Evolutionary conservation across 164 flowering plant species (phyloP).

Genomic region (Stephania yunnanensis): DNA sequence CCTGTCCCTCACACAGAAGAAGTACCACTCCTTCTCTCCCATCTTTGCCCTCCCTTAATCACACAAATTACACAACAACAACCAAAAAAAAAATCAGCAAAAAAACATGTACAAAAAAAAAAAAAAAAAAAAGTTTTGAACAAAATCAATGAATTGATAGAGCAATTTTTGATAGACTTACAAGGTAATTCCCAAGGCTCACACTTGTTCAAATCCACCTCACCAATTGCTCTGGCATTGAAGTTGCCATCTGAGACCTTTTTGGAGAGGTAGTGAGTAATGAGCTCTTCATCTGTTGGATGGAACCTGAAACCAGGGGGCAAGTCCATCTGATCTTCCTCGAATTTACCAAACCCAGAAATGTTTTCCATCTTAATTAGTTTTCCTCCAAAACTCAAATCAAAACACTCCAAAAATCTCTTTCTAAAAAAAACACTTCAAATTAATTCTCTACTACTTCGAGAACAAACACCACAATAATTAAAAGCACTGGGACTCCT

Average conservation of each 20-base stretch:
- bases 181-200: slow-evolving; percentile 98
- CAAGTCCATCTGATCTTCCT: slow-evolving; percentile 58
- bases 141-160: background rate
- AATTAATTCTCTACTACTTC: background rate
- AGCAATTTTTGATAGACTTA: slow-evolving; percentile 22
- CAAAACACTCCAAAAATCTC: slow-evolving; percentile 1
- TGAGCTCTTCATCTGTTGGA: slow-evolving; percentile 93
- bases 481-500: background rate
- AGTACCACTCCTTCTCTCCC: slow-evolving; percentile 96
- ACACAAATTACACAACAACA: slow-evolving; percentile 4
- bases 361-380: slow-evolving; percentile 33
- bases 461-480: background rate
- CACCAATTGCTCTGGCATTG: slow-evolving; percentile 68
- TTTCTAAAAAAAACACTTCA: background rate
- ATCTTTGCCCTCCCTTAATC: slow-evolving; percentile 76
- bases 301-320: slow-evolving; percentile 94
- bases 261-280: slow-evolving; percentile 62
- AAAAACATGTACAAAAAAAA: background rate
- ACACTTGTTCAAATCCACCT: slow-evolving; percentile 86
- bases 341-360: slow-evolving; percentile 18
- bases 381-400: background rate
- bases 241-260: slow-evolving; percentile 53
- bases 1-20: slow-evolving; percentile 88
- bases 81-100: background rate
- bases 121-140: background rate